These are phyloP conservation scores for Paecilomyces sp. DNA, from an alignment of 2,329 filamentous ascomycete genomes.

Conservation along the genomic window DNA sequence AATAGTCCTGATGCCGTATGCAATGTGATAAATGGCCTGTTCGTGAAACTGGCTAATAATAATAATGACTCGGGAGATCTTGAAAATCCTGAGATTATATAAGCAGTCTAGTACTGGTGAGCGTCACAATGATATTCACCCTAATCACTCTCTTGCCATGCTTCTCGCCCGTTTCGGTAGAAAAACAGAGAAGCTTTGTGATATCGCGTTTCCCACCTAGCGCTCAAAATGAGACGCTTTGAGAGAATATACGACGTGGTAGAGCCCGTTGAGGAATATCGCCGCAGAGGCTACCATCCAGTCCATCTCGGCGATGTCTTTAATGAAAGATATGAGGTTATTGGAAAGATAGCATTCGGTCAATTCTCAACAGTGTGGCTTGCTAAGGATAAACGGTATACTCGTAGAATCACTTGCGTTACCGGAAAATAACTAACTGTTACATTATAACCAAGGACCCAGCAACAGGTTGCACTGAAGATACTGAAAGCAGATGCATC, in stretches of 20 bases:
- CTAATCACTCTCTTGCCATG: too few relatives aligned
- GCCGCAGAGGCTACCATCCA: constrained; percentile 17
- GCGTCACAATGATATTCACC: too few relatives aligned
- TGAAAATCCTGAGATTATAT: too few relatives aligned
- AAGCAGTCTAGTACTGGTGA: too few relatives aligned
- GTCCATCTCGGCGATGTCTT: constrained; percentile 16
- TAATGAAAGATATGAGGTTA: constrained; percentile 11
- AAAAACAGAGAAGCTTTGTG: too few relatives aligned
- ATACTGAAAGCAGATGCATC: constrained; percentile 17
- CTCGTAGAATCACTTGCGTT: background rate
- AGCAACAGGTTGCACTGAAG: constrained; percentile 9
- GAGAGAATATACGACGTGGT: constrained; percentile 15
- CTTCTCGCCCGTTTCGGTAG: too few relatives aligned
- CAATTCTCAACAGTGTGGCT: constrained; percentile 19
- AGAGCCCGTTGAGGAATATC: constrained; percentile 18
- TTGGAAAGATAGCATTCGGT: constrained; percentile 13
- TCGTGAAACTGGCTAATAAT: too few relatives aligned
- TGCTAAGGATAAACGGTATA: constrained; percentile 8
- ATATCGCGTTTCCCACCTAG: background rate
- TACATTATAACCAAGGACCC: constrained; percentile 8
- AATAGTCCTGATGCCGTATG: too few relatives aligned
- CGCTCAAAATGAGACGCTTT: constrained; percentile 10
- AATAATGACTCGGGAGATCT: too few relatives aligned
- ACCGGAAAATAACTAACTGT: constrained; percentile 1
- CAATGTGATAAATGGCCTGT: too few relatives aligned